Evolutionary conservation across 2,329 filamentous ascomycete genomes (phyloP), one percentile per base, ranked within the genome.

Genomic region (Talaromyces sp.): DNA sequence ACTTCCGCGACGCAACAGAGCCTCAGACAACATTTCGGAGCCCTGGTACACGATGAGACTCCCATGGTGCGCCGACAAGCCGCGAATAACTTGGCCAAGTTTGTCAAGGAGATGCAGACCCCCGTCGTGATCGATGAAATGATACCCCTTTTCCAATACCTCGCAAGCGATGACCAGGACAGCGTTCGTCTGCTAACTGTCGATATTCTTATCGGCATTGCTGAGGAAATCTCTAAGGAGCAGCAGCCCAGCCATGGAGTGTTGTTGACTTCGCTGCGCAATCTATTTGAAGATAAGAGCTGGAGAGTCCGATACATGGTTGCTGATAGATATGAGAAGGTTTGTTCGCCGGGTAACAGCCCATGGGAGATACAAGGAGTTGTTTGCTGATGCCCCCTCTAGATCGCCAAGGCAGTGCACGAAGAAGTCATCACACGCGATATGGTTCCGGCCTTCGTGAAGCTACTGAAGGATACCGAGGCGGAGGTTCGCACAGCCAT

Each of bases 221-320:
- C 94, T 56, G 94, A 99, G 76, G 91, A 93, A 54, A 92, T 99
- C 27, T 94, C 94, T 56, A 97, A 97, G 77, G 94, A 97, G 75
- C 92, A 99, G 74, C 94, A 99, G 76, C 88, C 91, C 41, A 97
- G 92, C 76, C 93, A 97, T 69, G 94, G 93, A 48, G 91, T 97
- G 51, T 79, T 99, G 52, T 81, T 99, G 67, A 93, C 90, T 46
- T 91, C 93, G 41, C 79, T 99, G 68, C 88, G 94, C 66, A 96
- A 86, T 77, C 77, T 99, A 69, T 97, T 99, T 77, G 94, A 97
- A 69, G 94, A 99, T 75, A 99, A 97, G 85, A 97, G 94, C 79
- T 99, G 94, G 94, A 87, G 94, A 69, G 94, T 99, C 55, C 86
- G 94, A 72, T 99, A 97, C 76, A 99, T 99, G 94, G 94, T 99